A percentile compares a stretch with the other conserved stretches of the same genome.
phyloP scores from a whole-genome alignment of 1,284 basidiomycete species.

The Farysia itapuensis region DNA sequence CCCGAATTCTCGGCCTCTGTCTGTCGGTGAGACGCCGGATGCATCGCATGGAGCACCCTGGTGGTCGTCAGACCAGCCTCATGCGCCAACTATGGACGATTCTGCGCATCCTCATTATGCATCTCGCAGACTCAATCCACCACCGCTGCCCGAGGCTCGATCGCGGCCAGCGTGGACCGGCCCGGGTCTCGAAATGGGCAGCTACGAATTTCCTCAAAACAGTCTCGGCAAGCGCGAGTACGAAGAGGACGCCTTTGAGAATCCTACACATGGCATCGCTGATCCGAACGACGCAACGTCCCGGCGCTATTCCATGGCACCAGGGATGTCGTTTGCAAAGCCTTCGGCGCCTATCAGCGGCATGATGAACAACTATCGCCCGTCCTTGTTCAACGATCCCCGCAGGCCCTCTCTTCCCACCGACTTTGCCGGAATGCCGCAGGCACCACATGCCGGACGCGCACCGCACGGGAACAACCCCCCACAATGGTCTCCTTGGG shows the following conservation, averaged over 20 bases:
- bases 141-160: constrained; percentile 32
- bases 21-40: constrained; percentile 9
- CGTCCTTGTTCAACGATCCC: constrained; percentile 14
- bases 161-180: constrained; percentile 20
- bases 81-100: constrained; percentile 9
- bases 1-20: constrained; percentile 5
- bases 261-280: background rate
- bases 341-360: constrained; percentile 29
- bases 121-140: constrained; percentile 19
- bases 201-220: constrained; percentile 33
- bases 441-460: constrained; percentile 7
- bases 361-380: constrained; percentile 32
- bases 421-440: constrained; percentile 14
- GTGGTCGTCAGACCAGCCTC: constrained; percentile 7
- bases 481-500: constrained; percentile 23
- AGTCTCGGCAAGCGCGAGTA: constrained; percentile 31
- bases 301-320: constrained; percentile 26
- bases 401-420: constrained; percentile 27
- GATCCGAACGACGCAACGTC: constrained; percentile 11
- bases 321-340: constrained; percentile 27
- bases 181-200: constrained; percentile 22
- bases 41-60: constrained; percentile 12
- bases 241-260: constrained; percentile 16
- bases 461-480: constrained; percentile 4
- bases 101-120: constrained; percentile 11